Base-by-base conservation (phyloP, 495 filamentous ascomycete species). In the Copromyces sp. region DNA sequence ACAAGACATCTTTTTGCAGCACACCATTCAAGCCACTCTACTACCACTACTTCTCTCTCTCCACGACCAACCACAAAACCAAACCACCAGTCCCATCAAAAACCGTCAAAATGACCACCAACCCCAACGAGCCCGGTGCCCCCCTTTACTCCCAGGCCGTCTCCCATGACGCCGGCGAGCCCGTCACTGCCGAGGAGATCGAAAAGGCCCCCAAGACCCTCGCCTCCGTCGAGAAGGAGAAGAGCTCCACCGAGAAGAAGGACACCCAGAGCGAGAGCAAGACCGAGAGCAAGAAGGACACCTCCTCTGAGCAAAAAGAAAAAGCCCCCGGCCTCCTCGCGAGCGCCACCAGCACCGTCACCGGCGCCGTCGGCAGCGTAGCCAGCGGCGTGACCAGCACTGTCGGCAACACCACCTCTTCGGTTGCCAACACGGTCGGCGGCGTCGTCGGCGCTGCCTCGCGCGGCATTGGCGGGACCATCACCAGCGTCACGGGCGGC, bases 381-480 rank as follows among this genome's bases (percentile, higher is more conserved):
- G 80, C 92, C 6, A 89, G 88, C 42, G 90, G 81, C 1, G 72
- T 84, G 11, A 83, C 83, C 69, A 87, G 87, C 78, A 85, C 83
- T 0, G 85, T 85, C 39, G 85, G 84, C 44, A 87, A 84, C 42
- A 77, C 86, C 35, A 86, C 89, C 3, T 88, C 89, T 72, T 93
- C 91, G 1, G 87, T 89, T 9, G 91, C 91, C 38, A 89, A 90
- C 72, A 93, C 91, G 2, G 87, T 89, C 8, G 91, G 91, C 38
- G 89, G 88, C 42, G 85, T 93, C 1, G 85, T 91, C 1, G 91
- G 91, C 47, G 90, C 90, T 4, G 89, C 88, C 2, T 86, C 87
- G 8, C 86, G 90, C 16, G 81, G 80, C 35, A 14, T 82, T 39
- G 82, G 81, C n/a, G 81, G 81, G 74, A 80, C 82, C 0, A 77